Conservation (phyloP, 2,329 filamentous ascomycete genomes). For the Pseudonectria foliicola region DNA sequence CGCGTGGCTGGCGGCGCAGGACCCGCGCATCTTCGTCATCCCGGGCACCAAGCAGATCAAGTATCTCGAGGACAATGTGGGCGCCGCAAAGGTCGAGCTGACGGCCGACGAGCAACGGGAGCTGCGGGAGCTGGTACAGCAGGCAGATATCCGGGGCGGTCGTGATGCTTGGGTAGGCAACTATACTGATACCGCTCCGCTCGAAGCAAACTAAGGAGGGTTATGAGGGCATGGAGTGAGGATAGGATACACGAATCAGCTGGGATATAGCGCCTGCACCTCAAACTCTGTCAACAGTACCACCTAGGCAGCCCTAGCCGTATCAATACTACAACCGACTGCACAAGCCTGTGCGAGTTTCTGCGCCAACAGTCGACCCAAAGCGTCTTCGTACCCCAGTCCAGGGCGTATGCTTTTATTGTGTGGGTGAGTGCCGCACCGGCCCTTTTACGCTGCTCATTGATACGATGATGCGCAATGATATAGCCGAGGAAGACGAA, state of each 20-base stretch:
- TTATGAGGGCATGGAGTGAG: too few relatives aligned
- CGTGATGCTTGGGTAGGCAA: conserved; percentile 15
- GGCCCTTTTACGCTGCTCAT: conserved; percentile 9
- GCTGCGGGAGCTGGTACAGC: conserved; percentile 23
- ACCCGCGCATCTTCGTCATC: conserved; percentile 53
- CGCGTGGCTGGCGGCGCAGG: conserved; percentile 57
- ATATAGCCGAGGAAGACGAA: conserved; percentile 12
- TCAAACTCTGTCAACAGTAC: too few relatives aligned
- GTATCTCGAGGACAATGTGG: conserved; percentile 40
- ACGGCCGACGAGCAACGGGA: conserved; percentile 27
- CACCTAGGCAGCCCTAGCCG: too few relatives aligned
- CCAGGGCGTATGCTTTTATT: conserved; percentile 12
- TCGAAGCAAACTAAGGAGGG: conserved; percentile 4
- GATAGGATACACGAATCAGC: too few relatives aligned
- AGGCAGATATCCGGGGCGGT: conserved; percentile 21
- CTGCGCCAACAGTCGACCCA: conserved; percentile 24
- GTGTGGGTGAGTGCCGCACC: conserved; percentile 9
- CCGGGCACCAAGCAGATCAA: conserved; percentile 42
- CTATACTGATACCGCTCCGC: conserved; percentile 13
- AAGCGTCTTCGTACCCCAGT: conserved; percentile 11
- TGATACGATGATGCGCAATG: conserved; percentile 9
- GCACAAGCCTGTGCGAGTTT: conserved; percentile 15
- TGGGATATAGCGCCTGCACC: too few relatives aligned
- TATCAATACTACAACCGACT: conserved; percentile 10
- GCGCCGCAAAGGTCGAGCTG: conserved; percentile 25